Percentiles rank a stretch among this genome's conserved stretches.
Conservation (phyloP, 2,329 filamentous ascomycete genomes). For the Tolypocladium amazonense region DNA sequence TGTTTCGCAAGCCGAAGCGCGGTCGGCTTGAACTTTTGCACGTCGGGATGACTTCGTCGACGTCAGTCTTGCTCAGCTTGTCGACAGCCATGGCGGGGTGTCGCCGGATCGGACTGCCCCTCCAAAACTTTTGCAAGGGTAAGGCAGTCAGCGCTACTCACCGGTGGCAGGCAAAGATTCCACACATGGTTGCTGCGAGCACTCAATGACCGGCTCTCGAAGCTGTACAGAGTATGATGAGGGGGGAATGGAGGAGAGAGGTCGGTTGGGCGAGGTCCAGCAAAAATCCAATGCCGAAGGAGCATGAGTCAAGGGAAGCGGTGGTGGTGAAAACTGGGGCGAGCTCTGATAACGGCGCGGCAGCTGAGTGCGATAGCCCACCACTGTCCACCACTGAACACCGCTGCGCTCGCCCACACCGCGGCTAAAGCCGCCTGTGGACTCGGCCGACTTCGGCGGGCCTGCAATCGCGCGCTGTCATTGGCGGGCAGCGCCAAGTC, state of each 20-base stretch:
- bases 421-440: neutral
- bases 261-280: neutral
- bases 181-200: conserved; percentile 64
- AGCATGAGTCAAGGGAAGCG: conserved; percentile 7
- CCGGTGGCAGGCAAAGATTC: conserved; percentile 93
- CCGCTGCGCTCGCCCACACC: neutral
- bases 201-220: neutral
- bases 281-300: conserved; percentile 1
- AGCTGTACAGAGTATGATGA: conserved; percentile 1
- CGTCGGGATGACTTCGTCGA: conserved; percentile 66
- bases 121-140: conserved; percentile 11
- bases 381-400: neutral
- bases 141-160: conserved; percentile 35
- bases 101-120: conserved; percentile 12
- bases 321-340: conserved; percentile 2
- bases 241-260: conserved; percentile 1
- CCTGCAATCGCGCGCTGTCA: conserved; percentile 1
- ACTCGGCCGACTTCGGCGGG: conserved; percentile 10
- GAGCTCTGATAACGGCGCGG: neutral
- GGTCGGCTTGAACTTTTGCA: conserved; percentile 91
- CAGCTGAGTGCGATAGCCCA: neutral
- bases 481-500: conserved; percentile 3
- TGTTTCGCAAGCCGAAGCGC: conserved; percentile 89
- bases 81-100: conserved; percentile 18
- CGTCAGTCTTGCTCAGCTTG: neutral